Evolutionary conservation across 1,139 yeast genomes (phyloP).

Genomic region (Suhomyces wounanorum): DNA sequence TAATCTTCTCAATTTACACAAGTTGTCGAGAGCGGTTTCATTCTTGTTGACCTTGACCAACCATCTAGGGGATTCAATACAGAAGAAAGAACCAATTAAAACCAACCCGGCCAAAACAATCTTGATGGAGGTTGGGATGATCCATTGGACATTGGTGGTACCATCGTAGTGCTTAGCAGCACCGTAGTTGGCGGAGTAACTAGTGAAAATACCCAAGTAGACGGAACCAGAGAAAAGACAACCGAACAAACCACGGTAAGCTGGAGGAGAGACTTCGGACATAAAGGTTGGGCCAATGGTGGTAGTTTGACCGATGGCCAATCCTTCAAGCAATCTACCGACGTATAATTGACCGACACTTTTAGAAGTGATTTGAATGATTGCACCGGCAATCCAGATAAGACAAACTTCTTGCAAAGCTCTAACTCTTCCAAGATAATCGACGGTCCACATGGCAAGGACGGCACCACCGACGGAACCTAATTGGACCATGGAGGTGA

Average conservation of each 20-base stretch:
- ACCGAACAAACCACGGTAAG: conserved; percentile 53
- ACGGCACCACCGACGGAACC: conserved; percentile 63
- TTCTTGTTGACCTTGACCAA: conserved; percentile 38
- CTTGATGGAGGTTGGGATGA: conserved; percentile 40
- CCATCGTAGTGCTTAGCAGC: conserved; percentile 35
- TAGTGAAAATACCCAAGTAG: conserved; percentile 53
- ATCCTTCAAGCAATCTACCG: conserved; percentile 56
- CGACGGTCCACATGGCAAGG: conserved; percentile 52
- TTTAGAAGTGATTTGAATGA: conserved; percentile 50
- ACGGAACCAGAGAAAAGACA: conserved; percentile 59
- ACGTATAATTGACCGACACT: conserved; percentile 54
- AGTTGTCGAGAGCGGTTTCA: conserved; percentile 36
- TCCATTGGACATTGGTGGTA: conserved; percentile 38
- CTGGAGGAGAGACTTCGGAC: conserved; percentile 55
- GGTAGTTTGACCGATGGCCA: conserved; percentile 59
- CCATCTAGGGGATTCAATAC: conserved; percentile 52
- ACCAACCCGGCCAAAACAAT: conserved; percentile 45
- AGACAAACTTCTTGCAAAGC: conserved; percentile 49
- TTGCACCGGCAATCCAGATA: conserved; percentile 49
- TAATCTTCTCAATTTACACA: conserved; percentile 50
- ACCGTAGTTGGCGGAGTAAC: conserved; percentile 52
- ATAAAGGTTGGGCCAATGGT: conserved; percentile 58
- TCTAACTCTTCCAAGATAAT: conserved; percentile 56
- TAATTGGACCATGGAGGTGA: conserved; percentile 63
- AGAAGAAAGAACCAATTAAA: conserved; percentile 37